A percentile compares a stretch with the other conserved stretches of the same genome.
phyloP scores from a whole-genome alignment of 2,329 filamentous ascomycete species.

The Colletotrichum sp. region DNA sequence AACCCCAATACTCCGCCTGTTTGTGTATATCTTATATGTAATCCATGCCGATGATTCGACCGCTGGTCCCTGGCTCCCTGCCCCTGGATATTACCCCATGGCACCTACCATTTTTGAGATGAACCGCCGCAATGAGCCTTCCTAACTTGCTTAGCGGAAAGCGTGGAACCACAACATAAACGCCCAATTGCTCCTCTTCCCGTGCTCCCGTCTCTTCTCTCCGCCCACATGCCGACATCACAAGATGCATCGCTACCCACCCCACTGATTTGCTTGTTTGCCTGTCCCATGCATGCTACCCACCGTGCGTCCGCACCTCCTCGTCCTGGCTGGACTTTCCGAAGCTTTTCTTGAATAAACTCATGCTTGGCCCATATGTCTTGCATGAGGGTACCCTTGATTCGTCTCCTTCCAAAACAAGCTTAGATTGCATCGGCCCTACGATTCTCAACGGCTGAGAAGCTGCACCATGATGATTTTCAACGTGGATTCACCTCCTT shows the following conservation, averaged over 20 bases:
- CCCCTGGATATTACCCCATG: background rate
- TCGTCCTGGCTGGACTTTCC: background rate
- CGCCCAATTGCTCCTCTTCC: background rate
- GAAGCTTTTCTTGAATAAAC: background rate
- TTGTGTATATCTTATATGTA: background rate
- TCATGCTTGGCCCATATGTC: background rate
- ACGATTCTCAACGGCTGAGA: background rate
- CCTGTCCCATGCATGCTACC: background rate
- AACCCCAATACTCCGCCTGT: background rate
- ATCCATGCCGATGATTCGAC: background rate
- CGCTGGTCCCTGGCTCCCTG: background rate
- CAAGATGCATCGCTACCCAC: background rate
- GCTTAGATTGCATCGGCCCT: background rate
- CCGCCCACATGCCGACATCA: constrained; percentile 3
- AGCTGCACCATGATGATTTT: background rate
- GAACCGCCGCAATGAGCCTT: background rate
- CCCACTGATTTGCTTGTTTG: background rate
- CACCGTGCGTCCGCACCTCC: background rate
- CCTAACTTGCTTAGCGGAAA: constrained; percentile 8
- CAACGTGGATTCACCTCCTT: background rate
- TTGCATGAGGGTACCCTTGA: background rate
- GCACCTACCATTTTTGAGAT: constrained; percentile 9
- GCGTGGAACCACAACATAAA: background rate
- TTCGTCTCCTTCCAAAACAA: constrained; percentile 2
- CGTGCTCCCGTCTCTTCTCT: background rate